Base-by-base conservation (phyloP, 345 rosid genomes). In the Bruguiera sexangula region DNA sequence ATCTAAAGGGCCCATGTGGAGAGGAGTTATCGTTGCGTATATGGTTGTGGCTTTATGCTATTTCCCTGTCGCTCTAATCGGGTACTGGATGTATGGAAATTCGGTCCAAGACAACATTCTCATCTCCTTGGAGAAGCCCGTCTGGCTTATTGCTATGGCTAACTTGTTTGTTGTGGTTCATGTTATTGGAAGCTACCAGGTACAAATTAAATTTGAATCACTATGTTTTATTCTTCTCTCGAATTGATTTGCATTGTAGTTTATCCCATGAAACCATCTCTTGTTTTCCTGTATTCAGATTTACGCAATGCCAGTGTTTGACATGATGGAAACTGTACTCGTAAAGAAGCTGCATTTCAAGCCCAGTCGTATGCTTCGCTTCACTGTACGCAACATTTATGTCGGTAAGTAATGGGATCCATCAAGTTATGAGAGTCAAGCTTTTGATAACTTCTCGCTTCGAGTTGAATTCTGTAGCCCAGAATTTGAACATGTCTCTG, bases 171-270 rank as follows among this genome's bases (percentile, higher is more conserved):
- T 76, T 57, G 76, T 76, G 31, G 60, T 76, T 64, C 80, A 76
- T 68, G 80, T 76, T 39, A 76, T 76, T 21, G 80, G 80, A 39
- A 72, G 80, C 68, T 76, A 76, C 69, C 80, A 76, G 75, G 80
- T 72, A 1, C 21, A 13, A 16, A 22, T 22, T 57, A 16, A 32
- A 70, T 8, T 34, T 29, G 36, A 0, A 4, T 27, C 37, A 26
- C 1, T 16, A n/a, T 55, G 43, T 1, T 63, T 19, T 10, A 18
- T 37, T 39, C 58, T 19, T 9, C 5, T 37, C 48, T 61, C 5
- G 11, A 16, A 24, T 39, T 61, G 27, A 31, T 39, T n/a, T 27
- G 6, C 15, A 29, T 67, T 67, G 52, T 9, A 31, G 26, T 2
- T 19, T 62, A 13, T 43, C 16, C 31, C 1, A 50, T 22, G 60